Evolutionary conservation across 2,329 filamentous ascomycete species (phyloP), one percentile per base, ranked within the genome.

Genomic region (Plenodomus tracheiphilus): DNA sequence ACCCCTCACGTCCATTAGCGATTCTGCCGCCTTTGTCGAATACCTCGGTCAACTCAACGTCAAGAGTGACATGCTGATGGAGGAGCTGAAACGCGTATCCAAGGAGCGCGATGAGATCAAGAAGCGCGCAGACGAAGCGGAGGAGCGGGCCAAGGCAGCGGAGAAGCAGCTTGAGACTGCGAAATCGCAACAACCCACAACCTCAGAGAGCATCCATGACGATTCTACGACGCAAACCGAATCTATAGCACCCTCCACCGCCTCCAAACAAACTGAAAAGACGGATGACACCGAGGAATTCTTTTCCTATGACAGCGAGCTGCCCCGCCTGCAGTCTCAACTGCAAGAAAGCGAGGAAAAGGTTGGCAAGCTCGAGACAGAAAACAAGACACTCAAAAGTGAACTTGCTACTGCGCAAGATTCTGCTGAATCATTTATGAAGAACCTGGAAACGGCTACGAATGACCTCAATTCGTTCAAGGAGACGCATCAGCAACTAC

Each of bases 41-140:
- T 99, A 97, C 65, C 79, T 99, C 21, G 91, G 87, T 60, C 91
- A 97, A 71, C 75, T 96, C 35, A 93, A 86, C 53, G 73, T 92
- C 44, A 93, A 95, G 66, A 86, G 87, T 36, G 90, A 96, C 63
- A 95, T 99, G 89, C 86, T 96, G 2, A 86, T 95, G 83, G 88
- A 96, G 39, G 94, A 99, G 73, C 79, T 97, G 47, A 97, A 95
- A 75, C 82, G 91, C 11, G 85, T 97, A 0, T 88, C 91, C 0
- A 81, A 82, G 3, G 92, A 97, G 66, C 87, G 88, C 50, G 90
- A 96, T 52, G 83, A 85, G 15, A 79, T 88, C 52, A 93, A 91
- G 70, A 88, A 87, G 73, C 91, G 89, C 69, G 76, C 85, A 2
- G 84, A 88, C n/a, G 83, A 86, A 41, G 78, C 81, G 0, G 83